Evolutionary conservation across 2,329 filamentous ascomycete species (phyloP).

Genomic region (Aspergillaceae sp.): DNA sequence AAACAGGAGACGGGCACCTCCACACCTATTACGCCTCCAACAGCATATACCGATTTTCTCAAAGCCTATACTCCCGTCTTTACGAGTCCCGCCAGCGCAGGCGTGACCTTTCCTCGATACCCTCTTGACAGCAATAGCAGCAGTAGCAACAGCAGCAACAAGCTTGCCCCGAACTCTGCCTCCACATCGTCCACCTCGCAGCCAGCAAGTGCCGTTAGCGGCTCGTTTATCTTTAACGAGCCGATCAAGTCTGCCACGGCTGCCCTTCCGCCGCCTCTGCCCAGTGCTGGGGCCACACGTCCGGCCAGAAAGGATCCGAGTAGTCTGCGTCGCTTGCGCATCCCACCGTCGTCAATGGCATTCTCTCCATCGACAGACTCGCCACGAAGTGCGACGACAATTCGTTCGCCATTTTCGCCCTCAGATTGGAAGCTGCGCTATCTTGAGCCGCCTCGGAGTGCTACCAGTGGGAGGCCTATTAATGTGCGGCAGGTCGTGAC

Average conservation of each 20-base stretch:
- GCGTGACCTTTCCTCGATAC: slow-evolving; percentile 43
- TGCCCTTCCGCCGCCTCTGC: slow-evolving; percentile 45
- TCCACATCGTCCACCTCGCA: slow-evolving; percentile 24
- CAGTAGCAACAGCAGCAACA: no score
- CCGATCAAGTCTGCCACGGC: slow-evolving; percentile 49
- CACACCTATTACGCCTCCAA: slow-evolving; percentile 84
- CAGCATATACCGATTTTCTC: slow-evolving; percentile 87
- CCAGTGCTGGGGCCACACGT: slow-evolving; percentile 51
- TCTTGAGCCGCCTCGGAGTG: slow-evolving; percentile 52
- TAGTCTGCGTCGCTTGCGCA: slow-evolving; percentile 55
- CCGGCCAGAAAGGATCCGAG: slow-evolving; percentile 51
- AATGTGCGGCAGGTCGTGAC: slow-evolving; percentile 84
- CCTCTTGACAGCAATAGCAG: slow-evolving; percentile 14
- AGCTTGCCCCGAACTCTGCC: slow-evolving; percentile 11
- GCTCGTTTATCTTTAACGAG: slow-evolving; percentile 46
- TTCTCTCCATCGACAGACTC: slow-evolving; percentile 60
- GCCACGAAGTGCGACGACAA: slow-evolving; percentile 54
- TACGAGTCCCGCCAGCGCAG: slow-evolving; percentile 57
- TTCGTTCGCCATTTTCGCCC: slow-evolving; percentile 69
- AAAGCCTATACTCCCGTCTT: slow-evolving; percentile 66
- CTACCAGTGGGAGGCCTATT: slow-evolving; percentile 48
- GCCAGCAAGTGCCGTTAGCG: slow-evolving; percentile 32
- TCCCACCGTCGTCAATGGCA: slow-evolving; percentile 60
- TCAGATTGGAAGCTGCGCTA: slow-evolving; percentile 69
- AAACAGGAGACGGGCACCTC: slow-evolving; percentile 59